Conservation (phyloP, 2,329 filamentous ascomycete species). For the Pseudogymnoascus sp. region DNA sequence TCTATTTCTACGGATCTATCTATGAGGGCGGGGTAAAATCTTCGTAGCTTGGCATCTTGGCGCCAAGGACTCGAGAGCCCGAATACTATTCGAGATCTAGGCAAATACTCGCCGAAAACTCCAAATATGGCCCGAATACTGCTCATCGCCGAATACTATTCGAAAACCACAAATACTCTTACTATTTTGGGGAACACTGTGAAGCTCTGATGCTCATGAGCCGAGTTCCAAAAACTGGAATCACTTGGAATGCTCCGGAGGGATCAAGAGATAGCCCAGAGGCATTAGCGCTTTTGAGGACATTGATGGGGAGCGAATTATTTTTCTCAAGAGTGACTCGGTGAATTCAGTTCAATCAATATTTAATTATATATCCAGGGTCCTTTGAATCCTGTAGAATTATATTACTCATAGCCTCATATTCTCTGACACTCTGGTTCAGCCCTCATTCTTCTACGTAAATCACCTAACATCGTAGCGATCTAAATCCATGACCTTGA, state of each 20-base stretch:
- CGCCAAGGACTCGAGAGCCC: no score
- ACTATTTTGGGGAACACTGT: neutral
- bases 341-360: neutral
- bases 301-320: neutral
- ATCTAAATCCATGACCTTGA: slow-evolving; percentile 55
- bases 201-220: slow-evolving; percentile 32
- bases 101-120: no score
- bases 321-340: neutral
- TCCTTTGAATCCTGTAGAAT: neutral
- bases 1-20: no score
- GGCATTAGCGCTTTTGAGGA: neutral
- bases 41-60: no score
- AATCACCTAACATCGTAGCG: slow-evolving; percentile 42
- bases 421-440: neutral
- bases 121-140: no score
- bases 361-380: neutral
- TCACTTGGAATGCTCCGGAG: slow-evolving; percentile 9
- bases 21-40: no score
- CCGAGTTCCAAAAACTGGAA: neutral
- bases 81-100: no score
- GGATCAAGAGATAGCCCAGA: slow-evolving; percentile 6
- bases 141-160: no score
- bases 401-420: neutral
- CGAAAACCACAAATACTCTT: no score
- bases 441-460: neutral